Base-by-base conservation (phyloP, 805 yeast species). In the Maudiozyma serrabonitensis region DNA sequence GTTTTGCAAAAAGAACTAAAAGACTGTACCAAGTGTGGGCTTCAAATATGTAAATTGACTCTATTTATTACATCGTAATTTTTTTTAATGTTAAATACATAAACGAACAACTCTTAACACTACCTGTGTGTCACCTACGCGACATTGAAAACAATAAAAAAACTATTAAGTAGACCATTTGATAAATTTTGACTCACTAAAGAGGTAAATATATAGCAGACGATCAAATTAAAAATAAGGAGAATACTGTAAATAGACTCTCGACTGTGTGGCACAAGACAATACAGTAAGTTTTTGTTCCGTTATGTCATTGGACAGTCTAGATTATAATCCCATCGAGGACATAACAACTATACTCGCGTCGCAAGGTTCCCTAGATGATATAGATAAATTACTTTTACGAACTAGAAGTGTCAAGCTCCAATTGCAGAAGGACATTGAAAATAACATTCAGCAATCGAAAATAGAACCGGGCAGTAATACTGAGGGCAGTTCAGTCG, bases 331-430 rank as follows among this genome's bases (percentile, higher is more conserved):
- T 53, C 85, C 87, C 0, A 59, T 71, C 45, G 65, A 60, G 2
- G 85, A 81, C 58, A 67, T 85, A 16, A 67, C 71, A 37, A 66
- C 68, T 23, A 61, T 84, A 44, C 74, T 86, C 45, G 66, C 74
- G 4, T 67, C 74, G 3, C 79, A 84, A 2, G 72, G 74, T 1
- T 66, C 78, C 6, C 64, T 84, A 42, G 63, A 67, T 0, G 77
- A 76, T 18, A 64, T 87, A 23, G 80, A 80, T 18, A 66, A 69
- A 13, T 65, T 83, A 35, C 61, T 80, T 19, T 62, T 67, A 26
- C 75, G 77, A 54, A 77, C 82, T 0, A 70, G 75, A 50, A 52
- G 63, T 1, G 80, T 81, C 66, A 81, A 79, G 55, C 46, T 63
- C 3, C 70, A 73, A 35, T 58, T 87, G 21, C 78, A 76, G 44